Base-by-base conservation (phyloP, 768 basidiomycete genomes). In the Tricholoma hemisulphureum region DNA sequence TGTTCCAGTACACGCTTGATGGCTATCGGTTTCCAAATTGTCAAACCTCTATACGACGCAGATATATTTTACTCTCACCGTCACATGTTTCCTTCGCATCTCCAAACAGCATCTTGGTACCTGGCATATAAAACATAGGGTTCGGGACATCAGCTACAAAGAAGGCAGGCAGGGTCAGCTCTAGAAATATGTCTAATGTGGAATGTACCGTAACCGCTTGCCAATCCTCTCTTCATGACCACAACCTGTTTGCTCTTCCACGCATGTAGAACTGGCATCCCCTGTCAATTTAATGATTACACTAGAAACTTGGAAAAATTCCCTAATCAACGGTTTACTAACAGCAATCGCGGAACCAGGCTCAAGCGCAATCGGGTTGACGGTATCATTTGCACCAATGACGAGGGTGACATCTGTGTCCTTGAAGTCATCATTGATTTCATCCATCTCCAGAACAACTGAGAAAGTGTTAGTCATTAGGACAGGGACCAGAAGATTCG, bases 181-280 rank as follows among this genome's bases (percentile, higher is more conserved):
- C 18, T 23, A 13, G 2, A 41, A 13, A 8, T 16, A 20, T 8
- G 21, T 49, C 28, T 28, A 28, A 32, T 26, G 14, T 4, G 11
- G 29, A 55, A 56, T 79, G 52, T 58, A 91, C 91, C 93, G 67
- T 93, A 93, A 35, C 91, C 92, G 67, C 89, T 88, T 7, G 92
- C 85, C 80, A 95, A 85, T 53, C 93, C 91, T 61, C 93, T 82
- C 74, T 95, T 95, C 93, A 95, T 95, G 35, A 95, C 92, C 53
- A 95, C 80, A 41, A 93, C 91, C 64, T 92, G 88, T 69, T 93
- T 93, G 71, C 89, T 90, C 83, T 94, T 92, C 93, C 93, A 95
- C 6, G 89, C 93, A 60, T 93, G 89, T 54, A 95, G 77, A 18
- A 95, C 93, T 14, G 93, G 91, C 93, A 95, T 95, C 26, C 93